Evolutionary conservation across 371 early-diverging fungal species (phyloP).

Genomic region (Actinomucor elegans): DNA sequence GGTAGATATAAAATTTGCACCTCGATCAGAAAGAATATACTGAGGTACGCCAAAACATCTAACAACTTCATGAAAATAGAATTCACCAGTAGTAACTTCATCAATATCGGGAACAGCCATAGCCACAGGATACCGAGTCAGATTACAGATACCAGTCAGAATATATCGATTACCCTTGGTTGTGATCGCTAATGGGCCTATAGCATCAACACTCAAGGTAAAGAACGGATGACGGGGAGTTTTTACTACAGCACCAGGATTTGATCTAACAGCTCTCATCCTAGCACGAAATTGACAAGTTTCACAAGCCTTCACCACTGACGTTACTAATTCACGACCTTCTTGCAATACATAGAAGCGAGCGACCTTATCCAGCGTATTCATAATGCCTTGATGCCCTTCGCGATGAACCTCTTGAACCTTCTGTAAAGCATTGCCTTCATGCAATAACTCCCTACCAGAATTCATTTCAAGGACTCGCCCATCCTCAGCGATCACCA

Average conservation of each 20-base stretch:
- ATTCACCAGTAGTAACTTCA: conserved; percentile 14
- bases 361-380: neutral
- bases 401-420: conserved; percentile 13
- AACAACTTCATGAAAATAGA: conserved; percentile 12
- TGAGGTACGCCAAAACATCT: conserved; percentile 5
- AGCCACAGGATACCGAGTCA: conserved; percentile 24
- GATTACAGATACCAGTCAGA: conserved; percentile 20
- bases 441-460: conserved; percentile 9
- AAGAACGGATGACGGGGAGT: conserved; percentile 8
- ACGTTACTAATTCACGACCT: conserved; percentile 23
- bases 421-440: neutral
- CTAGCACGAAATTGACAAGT: conserved; percentile 15
- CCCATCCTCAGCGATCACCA: too few relatives aligned
- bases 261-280: conserved; percentile 8
- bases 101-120: conserved; percentile 14
- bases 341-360: conserved; percentile 4
- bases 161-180: conserved; percentile 22
- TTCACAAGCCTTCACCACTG: conserved; percentile 9
- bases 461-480: too few relatives aligned
- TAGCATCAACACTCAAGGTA: conserved; percentile 19
- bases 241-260: neutral
- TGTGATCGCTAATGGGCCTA: conserved; percentile 19
- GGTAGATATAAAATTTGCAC: conserved; percentile 23
- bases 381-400: conserved; percentile 12
- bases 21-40: conserved; percentile 25